These are phyloP conservation scores for Termitomyces sp. DNA, from an alignment of 768 basidiomycete genomes.

Conservation along the genomic window DNA sequence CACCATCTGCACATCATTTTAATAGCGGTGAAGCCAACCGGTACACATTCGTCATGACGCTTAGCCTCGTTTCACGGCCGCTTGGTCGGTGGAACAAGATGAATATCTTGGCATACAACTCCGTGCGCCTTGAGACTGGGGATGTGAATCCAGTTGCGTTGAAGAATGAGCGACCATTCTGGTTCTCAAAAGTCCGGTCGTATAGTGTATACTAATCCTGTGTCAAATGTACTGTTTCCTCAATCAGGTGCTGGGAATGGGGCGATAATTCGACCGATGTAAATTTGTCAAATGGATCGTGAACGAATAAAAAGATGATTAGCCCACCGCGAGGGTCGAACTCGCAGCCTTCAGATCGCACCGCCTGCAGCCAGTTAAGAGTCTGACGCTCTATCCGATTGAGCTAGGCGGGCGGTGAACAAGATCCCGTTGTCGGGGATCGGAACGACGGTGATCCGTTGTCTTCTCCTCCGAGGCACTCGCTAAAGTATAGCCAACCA, in stretches of 20 bases:
- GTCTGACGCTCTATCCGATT: slow-evolving; percentile 67
- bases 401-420: slow-evolving; percentile 49
- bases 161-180: slow-evolving; percentile 87
- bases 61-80: slow-evolving; percentile 69
- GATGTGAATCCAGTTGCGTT: slow-evolving; percentile 66
- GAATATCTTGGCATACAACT: slow-evolving; percentile 69
- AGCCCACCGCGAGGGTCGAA: slow-evolving; percentile 68
- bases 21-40: slow-evolving; percentile 26
- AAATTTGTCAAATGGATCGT: too few relatives aligned
- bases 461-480: background rate
- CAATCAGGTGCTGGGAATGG: too few relatives aligned
- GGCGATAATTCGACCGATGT: too few relatives aligned
- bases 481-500: background rate
- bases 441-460: background rate
- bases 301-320: background rate
- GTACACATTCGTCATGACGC: slow-evolving; percentile 73
- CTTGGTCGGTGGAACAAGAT: slow-evolving; percentile 85
- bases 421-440: background rate
- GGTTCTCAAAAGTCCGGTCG: slow-evolving; percentile 88
- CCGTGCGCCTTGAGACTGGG: slow-evolving; percentile 71
- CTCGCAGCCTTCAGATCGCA: slow-evolving; percentile 74
- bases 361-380: slow-evolving; percentile 28
- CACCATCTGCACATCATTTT: slow-evolving; percentile 3
- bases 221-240: background rate
- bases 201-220: slow-evolving; percentile 28